These are phyloP conservation scores for Penicillium coprophilum DNA, from an alignment of 495 filamentous ascomycete species.

Conservation along the genomic window DNA sequence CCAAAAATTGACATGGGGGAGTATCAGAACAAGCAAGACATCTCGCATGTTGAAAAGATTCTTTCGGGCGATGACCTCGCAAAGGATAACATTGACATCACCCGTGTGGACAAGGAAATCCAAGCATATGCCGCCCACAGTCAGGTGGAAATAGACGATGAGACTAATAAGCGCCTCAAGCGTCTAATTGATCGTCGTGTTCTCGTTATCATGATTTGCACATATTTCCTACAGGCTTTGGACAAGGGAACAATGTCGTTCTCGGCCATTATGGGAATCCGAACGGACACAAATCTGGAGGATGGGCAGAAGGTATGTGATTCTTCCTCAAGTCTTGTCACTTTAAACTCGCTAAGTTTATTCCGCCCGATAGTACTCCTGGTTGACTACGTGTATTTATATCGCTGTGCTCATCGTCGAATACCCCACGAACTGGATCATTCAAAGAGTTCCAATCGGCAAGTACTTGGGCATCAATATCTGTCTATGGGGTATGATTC, in stretches of 20 bases:
- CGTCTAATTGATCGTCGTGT: constrained; percentile 56
- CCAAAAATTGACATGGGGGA: constrained; percentile 18
- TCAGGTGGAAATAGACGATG: constrained; percentile 52
- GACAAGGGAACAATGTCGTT: constrained; percentile 72
- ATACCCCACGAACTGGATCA: constrained; percentile 57
- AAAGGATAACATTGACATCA: constrained; percentile 52
- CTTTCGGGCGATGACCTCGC: constrained; percentile 39
- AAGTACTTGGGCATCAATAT: constrained; percentile 64
- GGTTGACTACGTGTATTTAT: constrained; percentile 56
- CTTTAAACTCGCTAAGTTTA: constrained; percentile 3
- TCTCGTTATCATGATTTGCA: constrained; percentile 49
- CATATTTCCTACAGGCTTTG: constrained; percentile 71
- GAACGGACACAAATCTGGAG: constrained; percentile 50
- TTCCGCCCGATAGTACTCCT: constrained; percentile 41
- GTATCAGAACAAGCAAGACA: constrained; percentile 34
- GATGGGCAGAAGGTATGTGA: constrained; percentile 47
- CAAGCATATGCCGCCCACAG: constrained; percentile 58
- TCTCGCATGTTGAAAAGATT: constrained; percentile 51
- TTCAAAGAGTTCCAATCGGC: constrained; percentile 60
- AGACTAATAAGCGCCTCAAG: constrained; percentile 51
- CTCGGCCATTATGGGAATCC: constrained; percentile 68
- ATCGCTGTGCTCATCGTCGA: constrained; percentile 55
- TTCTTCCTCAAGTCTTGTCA: neutral
- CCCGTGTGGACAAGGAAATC: constrained; percentile 62
- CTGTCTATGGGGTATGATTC: constrained; percentile 55